Evolutionary conservation across 164 flowering plant species (phyloP).

Genomic region (Vitis amurensis): DNA sequence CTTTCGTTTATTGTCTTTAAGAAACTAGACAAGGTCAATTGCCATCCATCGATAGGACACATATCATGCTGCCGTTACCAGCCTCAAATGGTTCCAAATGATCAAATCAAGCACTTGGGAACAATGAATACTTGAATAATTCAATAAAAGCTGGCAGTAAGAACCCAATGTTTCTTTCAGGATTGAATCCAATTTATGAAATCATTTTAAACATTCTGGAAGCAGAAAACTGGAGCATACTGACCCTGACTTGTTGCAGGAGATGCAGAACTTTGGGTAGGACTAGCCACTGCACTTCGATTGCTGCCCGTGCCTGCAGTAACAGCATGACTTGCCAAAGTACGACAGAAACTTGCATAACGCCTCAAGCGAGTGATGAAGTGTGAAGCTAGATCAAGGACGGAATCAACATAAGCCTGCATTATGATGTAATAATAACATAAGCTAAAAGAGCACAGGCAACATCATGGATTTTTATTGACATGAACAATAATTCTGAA

Average conservation of each 20-base stretch:
- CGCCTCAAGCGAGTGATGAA: conserved; percentile 96
- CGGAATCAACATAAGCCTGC: conserved; percentile 98
- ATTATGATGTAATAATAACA: conserved; percentile 7
- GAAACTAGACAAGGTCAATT: no score
- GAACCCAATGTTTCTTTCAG: no score
- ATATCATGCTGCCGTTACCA: no score
- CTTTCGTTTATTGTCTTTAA: no score
- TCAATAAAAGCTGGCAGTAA: no score
- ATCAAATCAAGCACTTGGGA: no score
- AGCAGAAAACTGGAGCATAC: conserved; percentile 20
- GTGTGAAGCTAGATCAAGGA: conserved; percentile 97
- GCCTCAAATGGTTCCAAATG: no score
- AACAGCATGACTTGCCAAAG: conserved; percentile 97
- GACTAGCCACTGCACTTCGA: conserved; percentile 82
- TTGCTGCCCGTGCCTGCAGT: conserved; percentile 71
- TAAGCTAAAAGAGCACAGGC: not conserved
- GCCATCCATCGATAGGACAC: no score
- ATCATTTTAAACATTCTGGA: not conserved
- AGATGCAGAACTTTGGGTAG: conserved; percentile 79
- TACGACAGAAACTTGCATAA: conserved; percentile 99
- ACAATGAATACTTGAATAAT: no score
- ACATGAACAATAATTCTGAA: not conserved
- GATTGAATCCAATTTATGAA: not conserved
- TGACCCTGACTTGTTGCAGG: conserved; percentile 81
- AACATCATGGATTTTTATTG: not conserved